Conservation (phyloP, 2,329 filamentous ascomycete genomes). For the Tympanopsis confertula region DNA sequence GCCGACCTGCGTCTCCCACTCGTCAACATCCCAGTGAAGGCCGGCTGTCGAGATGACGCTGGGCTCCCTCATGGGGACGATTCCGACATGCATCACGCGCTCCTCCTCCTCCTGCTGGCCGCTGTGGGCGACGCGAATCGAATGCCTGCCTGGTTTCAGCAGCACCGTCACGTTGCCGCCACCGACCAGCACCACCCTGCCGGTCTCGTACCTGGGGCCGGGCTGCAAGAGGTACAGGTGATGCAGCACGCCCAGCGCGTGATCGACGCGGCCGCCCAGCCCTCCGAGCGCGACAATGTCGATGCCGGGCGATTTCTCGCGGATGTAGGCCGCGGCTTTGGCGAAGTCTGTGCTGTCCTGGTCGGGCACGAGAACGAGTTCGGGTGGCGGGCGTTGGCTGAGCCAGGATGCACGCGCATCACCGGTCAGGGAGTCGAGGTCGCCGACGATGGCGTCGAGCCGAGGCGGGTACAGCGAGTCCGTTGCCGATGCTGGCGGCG, state of each 20-base stretch:
- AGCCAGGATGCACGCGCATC: conserved; percentile 49
- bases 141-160: conserved; percentile 57
- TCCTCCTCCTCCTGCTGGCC: conserved; percentile 19
- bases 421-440: conserved; percentile 71
- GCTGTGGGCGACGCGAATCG: conserved; percentile 41
- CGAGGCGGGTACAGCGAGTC: conserved; percentile 7
- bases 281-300: conserved; percentile 77
- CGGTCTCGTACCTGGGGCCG: conserved; percentile 32
- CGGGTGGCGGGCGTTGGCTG: conserved; percentile 31
- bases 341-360: conserved; percentile 85
- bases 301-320: conserved; percentile 19
- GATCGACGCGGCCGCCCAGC: conserved; percentile 81
- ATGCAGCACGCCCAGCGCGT: conserved; percentile 79
- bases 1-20: conserved; percentile 71
- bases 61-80: conserved; percentile 72
- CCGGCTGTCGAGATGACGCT: conserved; percentile 70
- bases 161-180: conserved; percentile 74
- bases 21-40: conserved; percentile 78
- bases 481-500: conserved; percentile 21
- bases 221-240: conserved; percentile 61
- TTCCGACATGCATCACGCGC: conserved; percentile 72
- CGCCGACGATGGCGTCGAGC: conserved; percentile 70
- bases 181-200: conserved; percentile 67
- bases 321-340: conserved; percentile 62
- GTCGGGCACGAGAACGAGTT: conserved; percentile 61